These are phyloP conservation scores for Pseudopediastrum boryanum DNA, from an alignment of 139 green algal genomes.

Conservation along the genomic window DNA sequence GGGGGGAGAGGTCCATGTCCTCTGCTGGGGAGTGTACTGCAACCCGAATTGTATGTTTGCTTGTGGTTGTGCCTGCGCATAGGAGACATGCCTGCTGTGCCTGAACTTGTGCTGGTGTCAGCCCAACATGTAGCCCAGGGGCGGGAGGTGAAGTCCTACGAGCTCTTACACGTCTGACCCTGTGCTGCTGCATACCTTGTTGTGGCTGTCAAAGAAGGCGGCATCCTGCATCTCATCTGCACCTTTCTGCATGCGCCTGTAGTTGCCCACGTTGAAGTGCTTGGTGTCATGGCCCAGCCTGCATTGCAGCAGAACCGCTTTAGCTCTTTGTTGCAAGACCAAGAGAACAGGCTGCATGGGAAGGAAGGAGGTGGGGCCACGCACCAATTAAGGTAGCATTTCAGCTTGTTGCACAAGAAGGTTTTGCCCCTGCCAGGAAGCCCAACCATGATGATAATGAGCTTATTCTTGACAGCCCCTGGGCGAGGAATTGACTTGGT, in stretches of 20 bases:
- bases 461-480: conserved; percentile 39
- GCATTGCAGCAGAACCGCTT: conserved; percentile 6
- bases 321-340: no score
- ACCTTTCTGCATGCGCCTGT: conserved; percentile 63
- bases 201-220: conserved; percentile 81
- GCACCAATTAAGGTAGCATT: conserved; percentile 86
- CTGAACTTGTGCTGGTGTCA: no score
- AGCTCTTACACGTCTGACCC: no score
- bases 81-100: no score
- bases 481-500: neutral
- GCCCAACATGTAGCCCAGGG: no score
- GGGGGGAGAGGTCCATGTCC: no score
- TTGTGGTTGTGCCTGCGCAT: no score
- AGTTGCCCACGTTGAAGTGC: conserved; percentile 94
- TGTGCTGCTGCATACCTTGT: conserved; percentile 61
- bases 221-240: conserved; percentile 66
- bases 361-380: neutral
- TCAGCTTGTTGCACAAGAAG: conserved; percentile 85
- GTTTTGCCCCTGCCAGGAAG: conserved; percentile 90
- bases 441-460: conserved; percentile 90
- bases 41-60: no score
- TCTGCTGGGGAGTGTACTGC: no score
- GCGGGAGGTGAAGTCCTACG: no score
- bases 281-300: conserved; percentile 87
- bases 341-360: no score